phyloP scores from a whole-genome alignment of 208 protist genomes.

The Trypanosoma rangeli region DNA sequence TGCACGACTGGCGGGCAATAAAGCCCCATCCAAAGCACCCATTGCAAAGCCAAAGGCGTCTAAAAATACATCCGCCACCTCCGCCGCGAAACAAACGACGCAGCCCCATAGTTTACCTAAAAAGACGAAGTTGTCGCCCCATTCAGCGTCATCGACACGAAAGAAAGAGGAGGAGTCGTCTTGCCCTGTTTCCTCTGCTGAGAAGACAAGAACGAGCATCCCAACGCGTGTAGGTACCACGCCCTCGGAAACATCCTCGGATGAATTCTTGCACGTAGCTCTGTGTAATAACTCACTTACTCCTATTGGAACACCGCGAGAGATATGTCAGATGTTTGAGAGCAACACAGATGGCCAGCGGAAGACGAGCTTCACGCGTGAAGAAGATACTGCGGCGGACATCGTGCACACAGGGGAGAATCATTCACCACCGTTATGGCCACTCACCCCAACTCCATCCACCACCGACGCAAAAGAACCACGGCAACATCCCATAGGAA shows the following conservation, averaged over 20 bases:
- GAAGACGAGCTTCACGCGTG: background rate
- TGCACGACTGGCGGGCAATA: slow-evolving; percentile 7
- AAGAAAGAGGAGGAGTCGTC: background rate
- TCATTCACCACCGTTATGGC: background rate
- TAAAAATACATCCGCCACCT: background rate
- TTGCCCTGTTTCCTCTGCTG: background rate
- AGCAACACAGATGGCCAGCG: background rate
- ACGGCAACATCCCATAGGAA: background rate
- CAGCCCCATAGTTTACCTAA: background rate
- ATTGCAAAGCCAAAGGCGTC: background rate
- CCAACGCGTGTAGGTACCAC: background rate
- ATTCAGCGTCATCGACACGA: background rate
- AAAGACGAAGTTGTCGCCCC: background rate
- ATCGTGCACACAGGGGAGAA: background rate
- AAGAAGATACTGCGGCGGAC: background rate
- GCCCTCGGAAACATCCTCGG: background rate
- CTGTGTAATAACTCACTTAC: slow-evolving; percentile 5
- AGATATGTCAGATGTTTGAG: background rate
- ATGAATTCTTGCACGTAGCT: slow-evolving; percentile 6
- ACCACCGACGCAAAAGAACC: background rate
- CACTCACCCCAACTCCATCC: background rate
- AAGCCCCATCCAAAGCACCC: slow-evolving; percentile 3
- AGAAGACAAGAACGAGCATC: background rate
- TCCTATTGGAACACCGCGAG: slow-evolving; percentile 11
- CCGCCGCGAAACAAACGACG: background rate